A percentile compares a stretch with the other conserved stretches of the same genome.
Conservation (phyloP, 108 stramenopile species). For the Aurantiochytrium sp. region DNA sequence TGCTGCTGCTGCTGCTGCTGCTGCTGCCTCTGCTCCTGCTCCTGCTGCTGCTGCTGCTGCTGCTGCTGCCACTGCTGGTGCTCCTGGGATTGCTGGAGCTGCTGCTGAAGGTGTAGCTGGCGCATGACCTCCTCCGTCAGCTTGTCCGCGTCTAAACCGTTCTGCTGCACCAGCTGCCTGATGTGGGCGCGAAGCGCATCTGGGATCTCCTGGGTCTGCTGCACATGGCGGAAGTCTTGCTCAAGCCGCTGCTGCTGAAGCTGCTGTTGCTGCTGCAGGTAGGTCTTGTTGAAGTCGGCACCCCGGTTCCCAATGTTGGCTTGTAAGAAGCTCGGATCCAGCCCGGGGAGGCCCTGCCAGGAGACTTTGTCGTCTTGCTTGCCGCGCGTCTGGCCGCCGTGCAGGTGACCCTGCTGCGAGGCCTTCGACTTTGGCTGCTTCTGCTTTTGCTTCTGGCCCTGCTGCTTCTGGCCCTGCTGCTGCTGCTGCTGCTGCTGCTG, state of each 20-base stretch:
- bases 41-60: constrained; percentile 1
- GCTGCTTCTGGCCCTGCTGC: neutral
- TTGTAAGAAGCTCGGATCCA: too few relatives aligned
- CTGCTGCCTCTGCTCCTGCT: too few relatives aligned
- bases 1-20: too few relatives aligned
- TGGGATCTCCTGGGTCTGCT: neutral
- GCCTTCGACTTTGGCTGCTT: neutral
- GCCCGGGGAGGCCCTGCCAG: neutral
- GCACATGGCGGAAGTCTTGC: neutral
- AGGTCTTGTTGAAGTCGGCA: too few relatives aligned
- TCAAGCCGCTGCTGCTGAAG: neutral
- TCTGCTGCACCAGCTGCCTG: too few relatives aligned
- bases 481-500: neutral
- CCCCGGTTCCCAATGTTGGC: too few relatives aligned
- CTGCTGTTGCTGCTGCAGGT: neutral
- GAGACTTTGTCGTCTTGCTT: neutral
- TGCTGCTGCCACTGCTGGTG: neutral
- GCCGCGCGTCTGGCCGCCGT: neutral
- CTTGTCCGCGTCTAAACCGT: too few relatives aligned
- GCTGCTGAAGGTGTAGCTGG: neutral
- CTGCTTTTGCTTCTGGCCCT: neutral
- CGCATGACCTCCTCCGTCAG: too few relatives aligned
- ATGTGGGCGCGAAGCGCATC: neutral
- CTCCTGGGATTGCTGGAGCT: neutral
- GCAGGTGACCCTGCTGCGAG: neutral